These are phyloP conservation scores for Chalciporus piperatus DNA, from an alignment of 768 basidiomycete genomes.

Conservation along the genomic window DNA sequence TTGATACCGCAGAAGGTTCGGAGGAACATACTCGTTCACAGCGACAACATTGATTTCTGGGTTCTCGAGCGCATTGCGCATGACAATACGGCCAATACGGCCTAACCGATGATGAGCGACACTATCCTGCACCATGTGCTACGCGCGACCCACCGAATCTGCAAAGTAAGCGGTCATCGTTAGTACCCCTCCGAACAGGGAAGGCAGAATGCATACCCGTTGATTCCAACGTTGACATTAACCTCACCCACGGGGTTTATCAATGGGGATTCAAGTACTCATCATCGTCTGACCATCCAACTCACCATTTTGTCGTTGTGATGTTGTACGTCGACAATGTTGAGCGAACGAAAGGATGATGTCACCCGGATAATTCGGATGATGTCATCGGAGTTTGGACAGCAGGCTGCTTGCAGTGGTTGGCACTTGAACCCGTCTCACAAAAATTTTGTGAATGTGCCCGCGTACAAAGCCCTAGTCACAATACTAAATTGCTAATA, in stretches of 20 bases:
- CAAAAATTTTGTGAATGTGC: no score
- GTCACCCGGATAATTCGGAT: no score
- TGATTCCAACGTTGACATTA: constrained; percentile 89
- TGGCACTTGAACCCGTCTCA: no score
- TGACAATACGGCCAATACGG: constrained; percentile 98
- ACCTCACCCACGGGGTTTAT: background rate
- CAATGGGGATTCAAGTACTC: background rate
- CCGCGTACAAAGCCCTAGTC: no score
- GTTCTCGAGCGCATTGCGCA: constrained; percentile 85
- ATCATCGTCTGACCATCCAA: background rate
- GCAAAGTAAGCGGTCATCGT: constrained; percentile 14
- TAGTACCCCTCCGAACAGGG: background rate
- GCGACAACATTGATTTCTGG: constrained; percentile 83
- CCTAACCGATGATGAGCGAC: constrained; percentile 39
- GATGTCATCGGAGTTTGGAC: no score
- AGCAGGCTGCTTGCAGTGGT: no score
- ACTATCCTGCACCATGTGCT: background rate
- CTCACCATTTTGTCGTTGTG: background rate
- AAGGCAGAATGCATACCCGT: constrained; percentile 63
- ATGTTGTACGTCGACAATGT: background rate
- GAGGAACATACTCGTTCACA: constrained; percentile 77
- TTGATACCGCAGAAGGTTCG: background rate
- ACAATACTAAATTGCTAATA: no score
- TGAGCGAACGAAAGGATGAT: no score
- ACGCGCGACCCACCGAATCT: constrained; percentile 64